Evolutionary conservation across 805 yeast genomes (phyloP).

Genomic region (Grigorovia humatica): DNA sequence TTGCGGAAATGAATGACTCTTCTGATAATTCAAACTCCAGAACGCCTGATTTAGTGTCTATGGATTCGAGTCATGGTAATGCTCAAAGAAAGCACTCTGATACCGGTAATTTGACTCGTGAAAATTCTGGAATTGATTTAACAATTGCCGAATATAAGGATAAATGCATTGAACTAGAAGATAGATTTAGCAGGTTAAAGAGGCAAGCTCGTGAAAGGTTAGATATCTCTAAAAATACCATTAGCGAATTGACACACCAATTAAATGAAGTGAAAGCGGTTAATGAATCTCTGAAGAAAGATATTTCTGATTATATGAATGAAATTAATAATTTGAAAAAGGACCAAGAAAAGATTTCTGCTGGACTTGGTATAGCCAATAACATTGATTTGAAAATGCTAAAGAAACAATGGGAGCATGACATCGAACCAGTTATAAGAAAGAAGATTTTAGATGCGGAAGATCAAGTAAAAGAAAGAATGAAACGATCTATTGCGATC

Average conservation of each 20-base stretch:
- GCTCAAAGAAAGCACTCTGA: conserved; percentile 12
- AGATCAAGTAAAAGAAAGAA: conserved; percentile 37
- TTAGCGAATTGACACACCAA: conserved; percentile 32
- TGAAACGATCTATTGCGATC: conserved; percentile 18
- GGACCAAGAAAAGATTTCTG: neutral
- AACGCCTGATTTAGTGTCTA: neutral
- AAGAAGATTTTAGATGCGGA: conserved; percentile 30
- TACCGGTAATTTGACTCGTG: conserved; percentile 15
- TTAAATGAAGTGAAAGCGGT: conserved; percentile 24
- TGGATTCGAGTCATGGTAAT: conserved; percentile 18
- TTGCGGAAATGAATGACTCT: conserved; percentile 19
- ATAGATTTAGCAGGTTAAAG: conserved; percentile 25
- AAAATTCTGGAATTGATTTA: neutral
- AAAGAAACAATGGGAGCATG: conserved; percentile 30
- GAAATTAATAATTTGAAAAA: conserved; percentile 1
- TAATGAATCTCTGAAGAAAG: conserved; percentile 28
- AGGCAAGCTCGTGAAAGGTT: conserved; percentile 29
- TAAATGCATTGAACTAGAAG: conserved; percentile 27
- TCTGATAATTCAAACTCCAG: neutral
- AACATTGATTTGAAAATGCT: conserved; percentile 8
- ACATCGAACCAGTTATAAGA: conserved; percentile 17
- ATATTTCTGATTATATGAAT: neutral
- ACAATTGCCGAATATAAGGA: conserved; percentile 10
- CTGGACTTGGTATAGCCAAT: neutral
- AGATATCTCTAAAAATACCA: conserved; percentile 23